Conservation (phyloP, 805 yeast genomes). For the Wickerhamomyces chaumierensis region DNA sequence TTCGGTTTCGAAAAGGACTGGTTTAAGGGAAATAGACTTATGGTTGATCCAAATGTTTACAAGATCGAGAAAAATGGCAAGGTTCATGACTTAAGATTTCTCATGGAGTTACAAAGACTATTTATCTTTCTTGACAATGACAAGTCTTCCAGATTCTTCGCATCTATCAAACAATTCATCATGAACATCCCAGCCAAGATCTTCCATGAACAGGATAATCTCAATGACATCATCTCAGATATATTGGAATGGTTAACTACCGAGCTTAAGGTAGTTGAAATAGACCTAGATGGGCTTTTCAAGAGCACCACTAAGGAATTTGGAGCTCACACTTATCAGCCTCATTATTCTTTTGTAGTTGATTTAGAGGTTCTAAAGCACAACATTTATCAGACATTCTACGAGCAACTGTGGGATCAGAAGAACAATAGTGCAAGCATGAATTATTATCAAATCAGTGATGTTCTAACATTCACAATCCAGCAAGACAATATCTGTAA, state of each 20-base stretch:
- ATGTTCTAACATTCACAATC: background rate
- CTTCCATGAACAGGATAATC: background rate
- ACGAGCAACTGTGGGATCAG: background rate
- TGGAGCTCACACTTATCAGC: background rate
- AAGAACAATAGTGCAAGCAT: too few relatives aligned
- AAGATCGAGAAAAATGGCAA: constrained; percentile 14
- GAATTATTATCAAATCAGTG: background rate
- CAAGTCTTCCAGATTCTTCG: constrained; percentile 24
- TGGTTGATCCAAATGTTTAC: constrained; percentile 4
- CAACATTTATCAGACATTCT: background rate
- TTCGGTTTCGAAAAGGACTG: constrained; percentile 28
- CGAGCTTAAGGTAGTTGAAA: background rate
- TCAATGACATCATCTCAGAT: background rate
- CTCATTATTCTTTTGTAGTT: background rate
- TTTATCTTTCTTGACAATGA: constrained; percentile 25
- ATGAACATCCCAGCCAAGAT: constrained; percentile 18
- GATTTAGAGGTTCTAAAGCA: background rate
- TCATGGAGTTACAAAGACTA: constrained; percentile 27
- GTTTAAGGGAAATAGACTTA: constrained; percentile 23
- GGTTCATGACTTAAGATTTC: constrained; percentile 15
- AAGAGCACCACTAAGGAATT: background rate
- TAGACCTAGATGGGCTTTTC: background rate
- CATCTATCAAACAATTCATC: constrained; percentile 24
- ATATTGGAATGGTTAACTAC: background rate
- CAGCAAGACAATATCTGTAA: background rate